phyloP scores from a whole-genome alignment of 192 early-diverging fungal genomes.

The Umbelopsis sp. region DNA sequence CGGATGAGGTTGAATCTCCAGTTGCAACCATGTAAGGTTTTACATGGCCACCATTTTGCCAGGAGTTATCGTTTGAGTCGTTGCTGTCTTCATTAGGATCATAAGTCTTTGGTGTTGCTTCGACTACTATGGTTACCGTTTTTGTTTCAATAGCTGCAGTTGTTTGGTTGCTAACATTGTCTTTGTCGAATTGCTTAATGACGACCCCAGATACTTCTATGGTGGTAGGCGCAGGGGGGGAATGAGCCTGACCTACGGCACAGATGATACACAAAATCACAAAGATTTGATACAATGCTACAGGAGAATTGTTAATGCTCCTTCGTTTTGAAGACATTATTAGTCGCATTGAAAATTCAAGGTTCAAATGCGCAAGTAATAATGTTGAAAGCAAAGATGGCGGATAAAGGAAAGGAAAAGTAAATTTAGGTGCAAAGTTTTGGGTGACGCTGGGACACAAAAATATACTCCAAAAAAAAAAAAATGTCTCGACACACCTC shows the following conservation, averaged over 20 bases:
- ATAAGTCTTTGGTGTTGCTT: background rate
- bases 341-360: background rate
- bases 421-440: background rate
- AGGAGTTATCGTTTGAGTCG: background rate
- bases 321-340: background rate
- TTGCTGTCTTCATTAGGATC: background rate
- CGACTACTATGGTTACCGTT: background rate
- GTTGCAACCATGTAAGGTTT: constrained; percentile 3
- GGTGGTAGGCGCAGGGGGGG: background rate
- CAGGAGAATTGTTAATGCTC: background rate
- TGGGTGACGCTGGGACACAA: background rate
- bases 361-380: background rate
- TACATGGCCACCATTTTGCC: constrained; percentile 12
- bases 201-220: background rate
- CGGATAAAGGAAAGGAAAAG: background rate
- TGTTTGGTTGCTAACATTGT: background rate
- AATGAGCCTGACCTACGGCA: background rate
- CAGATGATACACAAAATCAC: constrained; percentile 4
- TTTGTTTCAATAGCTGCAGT: background rate
- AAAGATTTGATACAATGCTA: background rate
- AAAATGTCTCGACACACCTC: background rate
- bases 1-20: background rate
- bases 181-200: background rate
- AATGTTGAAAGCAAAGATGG: constrained; percentile 10
- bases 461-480: background rate